Percentiles rank a stretch among this genome's conserved stretches.
Evolutionary conservation across 306 rosid species (phyloP).

Genomic region (Begonia peltatifolia): DNA sequence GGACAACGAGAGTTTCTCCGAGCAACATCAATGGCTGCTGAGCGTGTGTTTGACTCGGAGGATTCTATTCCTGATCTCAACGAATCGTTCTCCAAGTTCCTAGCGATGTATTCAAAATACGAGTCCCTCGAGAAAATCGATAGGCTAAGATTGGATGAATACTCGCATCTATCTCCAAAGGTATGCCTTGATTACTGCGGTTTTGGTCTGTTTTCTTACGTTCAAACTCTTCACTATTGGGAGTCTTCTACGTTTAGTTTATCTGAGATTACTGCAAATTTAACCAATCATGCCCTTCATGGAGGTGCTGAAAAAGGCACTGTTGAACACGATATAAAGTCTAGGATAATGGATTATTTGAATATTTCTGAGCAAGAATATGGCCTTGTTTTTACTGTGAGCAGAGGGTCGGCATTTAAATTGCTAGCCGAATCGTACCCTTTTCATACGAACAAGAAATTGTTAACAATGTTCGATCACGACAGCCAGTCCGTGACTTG

Average conservation of each 20-base stretch:
- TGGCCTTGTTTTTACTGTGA: slow-evolving; percentile 94
- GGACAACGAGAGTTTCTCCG: slow-evolving; percentile 71
- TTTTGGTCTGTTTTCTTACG: slow-evolving; percentile 80
- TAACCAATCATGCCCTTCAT: slow-evolving; percentile 84
- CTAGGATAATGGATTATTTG: slow-evolving; percentile 82
- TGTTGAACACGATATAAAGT: slow-evolving; percentile 79
- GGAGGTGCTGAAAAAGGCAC: slow-evolving; percentile 95
- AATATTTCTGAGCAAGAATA: slow-evolving; percentile 92
- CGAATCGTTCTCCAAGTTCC: slow-evolving; percentile 69
- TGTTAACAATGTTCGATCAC: slow-evolving; percentile 90
- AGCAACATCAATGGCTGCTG: slow-evolving; percentile 71
- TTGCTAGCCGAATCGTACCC: slow-evolving; percentile 91
- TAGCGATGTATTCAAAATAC: slow-evolving; percentile 66
- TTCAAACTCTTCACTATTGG: slow-evolving; percentile 92
- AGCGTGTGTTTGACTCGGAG: slow-evolving; percentile 55
- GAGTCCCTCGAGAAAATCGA: slow-evolving; percentile 50
- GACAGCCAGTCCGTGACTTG: slow-evolving; percentile 94
- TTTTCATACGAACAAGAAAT: slow-evolving; percentile 67
- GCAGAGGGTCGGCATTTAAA: slow-evolving; percentile 90
- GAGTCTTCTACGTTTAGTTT: slow-evolving; percentile 91
- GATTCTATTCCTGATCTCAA: slow-evolving; percentile 45
- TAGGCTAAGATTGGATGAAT: slow-evolving; percentile 60
- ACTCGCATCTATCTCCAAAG: slow-evolving; percentile 56
- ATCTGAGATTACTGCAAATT: slow-evolving; percentile 93
- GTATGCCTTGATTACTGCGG: slow-evolving; percentile 96